phyloP scores from a whole-genome alignment of 1,139 yeast species.

The Taphrina flavorubra region DNA sequence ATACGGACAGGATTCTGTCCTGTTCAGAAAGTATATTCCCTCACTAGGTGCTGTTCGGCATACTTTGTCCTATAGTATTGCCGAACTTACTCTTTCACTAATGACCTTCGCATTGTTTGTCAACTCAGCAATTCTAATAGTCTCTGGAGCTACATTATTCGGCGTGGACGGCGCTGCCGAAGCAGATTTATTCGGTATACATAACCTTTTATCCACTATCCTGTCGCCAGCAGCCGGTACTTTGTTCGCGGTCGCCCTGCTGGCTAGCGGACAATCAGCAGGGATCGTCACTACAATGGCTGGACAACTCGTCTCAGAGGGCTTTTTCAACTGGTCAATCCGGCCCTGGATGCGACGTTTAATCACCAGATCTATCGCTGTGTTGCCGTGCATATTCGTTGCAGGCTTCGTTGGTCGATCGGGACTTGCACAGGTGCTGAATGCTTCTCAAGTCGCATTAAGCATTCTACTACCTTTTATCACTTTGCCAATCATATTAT shows the following conservation, averaged over 20 bases:
- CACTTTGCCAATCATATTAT: slow-evolving; percentile 84
- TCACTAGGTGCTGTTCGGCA: slow-evolving; percentile 72
- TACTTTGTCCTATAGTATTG: slow-evolving; percentile 72
- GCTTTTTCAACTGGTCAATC: slow-evolving; percentile 82
- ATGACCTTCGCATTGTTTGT: slow-evolving; percentile 84
- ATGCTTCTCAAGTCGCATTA: slow-evolving; percentile 85
- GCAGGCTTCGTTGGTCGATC: slow-evolving; percentile 79
- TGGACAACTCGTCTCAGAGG: slow-evolving; percentile 96
- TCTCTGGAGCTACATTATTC: slow-evolving; percentile 80
- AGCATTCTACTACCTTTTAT: slow-evolving; percentile 85
- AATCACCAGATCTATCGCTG: slow-evolving; percentile 81
- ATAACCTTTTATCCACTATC: slow-evolving; percentile 71
- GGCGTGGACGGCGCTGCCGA: slow-evolving; percentile 73
- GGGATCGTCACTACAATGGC: slow-evolving; percentile 98
- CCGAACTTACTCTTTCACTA: slow-evolving; percentile 74
- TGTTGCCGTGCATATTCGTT: slow-evolving; percentile 84
- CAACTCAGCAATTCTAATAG: slow-evolving; percentile 80
- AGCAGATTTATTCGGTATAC: slow-evolving; percentile 87
- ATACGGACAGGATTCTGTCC: slow-evolving; percentile 45
- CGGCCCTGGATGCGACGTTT: slow-evolving; percentile 86
- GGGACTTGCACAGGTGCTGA: slow-evolving; percentile 80
- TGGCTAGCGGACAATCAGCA: slow-evolving; percentile 97
- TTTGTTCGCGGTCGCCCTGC: slow-evolving; percentile 85
- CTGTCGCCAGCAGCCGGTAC: slow-evolving; percentile 91
- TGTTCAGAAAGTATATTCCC: slow-evolving; percentile 61